Conservation (phyloP, 768 basidiomycete genomes). For the Tulasnella sp. region DNA sequence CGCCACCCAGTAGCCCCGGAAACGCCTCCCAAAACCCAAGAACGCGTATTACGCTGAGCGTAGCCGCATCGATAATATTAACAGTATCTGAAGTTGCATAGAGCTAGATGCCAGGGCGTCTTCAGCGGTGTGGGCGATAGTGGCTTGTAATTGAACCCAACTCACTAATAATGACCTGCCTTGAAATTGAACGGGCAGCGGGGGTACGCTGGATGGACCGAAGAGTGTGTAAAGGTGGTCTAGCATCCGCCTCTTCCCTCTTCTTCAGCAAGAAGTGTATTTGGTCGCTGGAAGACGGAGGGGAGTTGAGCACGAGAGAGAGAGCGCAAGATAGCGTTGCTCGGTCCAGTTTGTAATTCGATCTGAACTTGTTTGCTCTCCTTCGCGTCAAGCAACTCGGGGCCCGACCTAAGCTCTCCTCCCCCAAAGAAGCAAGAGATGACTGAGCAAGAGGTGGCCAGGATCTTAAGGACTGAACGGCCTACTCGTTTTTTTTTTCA, state of each 20-base stretch:
- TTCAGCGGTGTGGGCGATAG: background rate
- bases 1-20: slow-evolving; percentile 49
- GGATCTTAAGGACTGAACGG: background rate
- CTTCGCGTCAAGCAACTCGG: background rate
- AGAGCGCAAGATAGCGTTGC: background rate
- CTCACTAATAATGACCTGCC: slow-evolving; percentile 12
- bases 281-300: background rate
- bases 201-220: slow-evolving; percentile 1
- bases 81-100: slow-evolving; percentile 63
- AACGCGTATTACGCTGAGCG: slow-evolving; percentile 59
- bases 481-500: background rate
- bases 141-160: background rate
- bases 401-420: background rate
- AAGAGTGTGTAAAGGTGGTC: slow-evolving; percentile 13
- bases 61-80: slow-evolving; percentile 66
- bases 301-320: background rate
- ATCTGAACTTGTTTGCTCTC: background rate
- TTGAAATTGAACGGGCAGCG: background rate
- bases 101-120: slow-evolving; percentile 43
- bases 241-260: slow-evolving; percentile 1
- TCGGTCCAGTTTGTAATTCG: background rate
- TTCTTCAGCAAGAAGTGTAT: background rate
- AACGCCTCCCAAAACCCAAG: slow-evolving; percentile 80
- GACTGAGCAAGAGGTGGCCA: background rate
- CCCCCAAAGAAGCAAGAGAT: background rate